Evolutionary conservation across 495 filamentous ascomycete species (phyloP).

Genomic region (Trichoderma asperelloides): DNA sequence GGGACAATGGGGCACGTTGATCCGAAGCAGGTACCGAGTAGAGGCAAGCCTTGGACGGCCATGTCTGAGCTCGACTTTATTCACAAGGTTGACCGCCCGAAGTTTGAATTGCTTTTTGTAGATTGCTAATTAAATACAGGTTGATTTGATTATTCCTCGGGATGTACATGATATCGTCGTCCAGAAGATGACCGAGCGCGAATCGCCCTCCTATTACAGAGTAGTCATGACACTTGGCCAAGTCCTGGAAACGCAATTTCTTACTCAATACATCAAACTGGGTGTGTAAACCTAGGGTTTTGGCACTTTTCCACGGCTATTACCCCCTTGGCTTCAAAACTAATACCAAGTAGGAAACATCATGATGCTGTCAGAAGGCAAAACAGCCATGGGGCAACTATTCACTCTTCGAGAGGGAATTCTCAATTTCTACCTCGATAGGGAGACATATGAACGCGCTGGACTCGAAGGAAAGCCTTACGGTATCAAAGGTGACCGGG

Average conservation of each 20-base stretch:
- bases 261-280: conserved; percentile 76
- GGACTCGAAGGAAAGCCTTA: conserved; percentile 71
- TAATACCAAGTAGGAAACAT: conserved; percentile 54
- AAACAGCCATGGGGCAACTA: conserved; percentile 67
- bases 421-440: conserved; percentile 69
- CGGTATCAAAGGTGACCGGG: conserved; percentile 45
- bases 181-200: conserved; percentile 38
- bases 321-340: neutral
- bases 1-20: conserved; percentile 57
- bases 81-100: neutral
- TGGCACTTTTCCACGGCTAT: too few relatives aligned
- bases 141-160: conserved; percentile 66
- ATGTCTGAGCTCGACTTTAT: conserved; percentile 25
- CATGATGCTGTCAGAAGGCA: conserved; percentile 85
- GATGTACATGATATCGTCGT: conserved; percentile 52
- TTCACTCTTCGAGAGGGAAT: conserved; percentile 68
- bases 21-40: conserved; percentile 58
- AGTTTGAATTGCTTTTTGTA: neutral
- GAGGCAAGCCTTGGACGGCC: conserved; percentile 63
- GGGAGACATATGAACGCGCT: conserved; percentile 74
- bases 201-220: conserved; percentile 48
- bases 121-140: conserved; percentile 33
- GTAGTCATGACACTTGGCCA: conserved; percentile 68
- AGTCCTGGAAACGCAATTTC: conserved; percentile 69
- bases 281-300: conserved; percentile 49